phyloP scores from a whole-genome alignment of 768 basidiomycete species.

The Boletus barrowsii region DNA sequence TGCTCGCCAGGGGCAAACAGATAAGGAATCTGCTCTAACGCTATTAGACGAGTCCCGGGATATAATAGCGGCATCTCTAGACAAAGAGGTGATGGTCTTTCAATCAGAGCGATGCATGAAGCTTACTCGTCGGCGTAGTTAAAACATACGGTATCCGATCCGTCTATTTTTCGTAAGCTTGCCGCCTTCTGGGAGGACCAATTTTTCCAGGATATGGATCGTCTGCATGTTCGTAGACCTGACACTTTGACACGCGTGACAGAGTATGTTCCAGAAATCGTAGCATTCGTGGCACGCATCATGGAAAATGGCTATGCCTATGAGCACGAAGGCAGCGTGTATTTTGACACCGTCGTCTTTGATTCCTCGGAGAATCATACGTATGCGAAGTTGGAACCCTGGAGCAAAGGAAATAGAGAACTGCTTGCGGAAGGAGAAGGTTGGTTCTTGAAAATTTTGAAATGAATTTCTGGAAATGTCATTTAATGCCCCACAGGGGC shows the following conservation, averaged over 20 bases:
- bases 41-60: conserved; percentile 77
- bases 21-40: conserved; percentile 44
- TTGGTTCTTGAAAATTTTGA: conserved; percentile 25
- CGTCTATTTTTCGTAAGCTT: conserved; percentile 75
- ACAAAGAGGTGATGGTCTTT: conserved; percentile 57
- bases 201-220: conserved; percentile 90
- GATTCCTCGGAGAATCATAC: conserved; percentile 72
- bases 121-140: conserved; percentile 43
- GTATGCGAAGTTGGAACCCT: conserved; percentile 94
- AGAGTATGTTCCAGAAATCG: conserved; percentile 95
- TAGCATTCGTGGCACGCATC: conserved; percentile 81
- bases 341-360: conserved; percentile 85
- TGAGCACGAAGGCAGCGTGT: conserved; percentile 77
- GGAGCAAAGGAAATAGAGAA: conserved; percentile 92
- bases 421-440: conserved; percentile 93
- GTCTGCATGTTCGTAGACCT: conserved; percentile 82
- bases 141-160: conserved; percentile 80
- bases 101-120: background rate
- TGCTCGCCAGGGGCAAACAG: conserved; percentile 45
- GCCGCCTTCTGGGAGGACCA: conserved; percentile 86
- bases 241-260: conserved; percentile 93
- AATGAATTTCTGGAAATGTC: background rate
- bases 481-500: conserved; percentile 42
- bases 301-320: conserved; percentile 80
- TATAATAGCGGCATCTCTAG: conserved; percentile 68